A percentile compares a stretch with the other conserved stretches of the same genome.
Conservation (phyloP, 1,284 basidiomycete genomes). For the Bjerkandera adusta region DNA sequence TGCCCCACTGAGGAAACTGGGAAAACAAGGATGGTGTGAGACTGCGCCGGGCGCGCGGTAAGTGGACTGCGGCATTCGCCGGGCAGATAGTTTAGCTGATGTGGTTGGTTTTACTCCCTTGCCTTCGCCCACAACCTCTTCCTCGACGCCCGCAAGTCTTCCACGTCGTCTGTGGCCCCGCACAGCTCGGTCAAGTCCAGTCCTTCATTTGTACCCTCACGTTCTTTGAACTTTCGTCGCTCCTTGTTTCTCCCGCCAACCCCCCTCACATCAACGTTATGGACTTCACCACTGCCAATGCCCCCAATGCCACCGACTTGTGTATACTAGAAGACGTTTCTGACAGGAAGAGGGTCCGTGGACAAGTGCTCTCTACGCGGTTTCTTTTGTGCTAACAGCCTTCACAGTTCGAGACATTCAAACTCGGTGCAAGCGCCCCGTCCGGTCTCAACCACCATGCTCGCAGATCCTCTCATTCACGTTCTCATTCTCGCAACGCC, state of each 20-base stretch:
- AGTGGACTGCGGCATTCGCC: constrained; percentile 16
- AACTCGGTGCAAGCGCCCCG: constrained; percentile 28
- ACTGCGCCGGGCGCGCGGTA: neutral
- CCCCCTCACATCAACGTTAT: constrained; percentile 25
- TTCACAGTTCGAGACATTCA: constrained; percentile 61
- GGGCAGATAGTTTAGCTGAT: constrained; percentile 20
- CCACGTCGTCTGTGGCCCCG: constrained; percentile 22
- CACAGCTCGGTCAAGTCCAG: constrained; percentile 28
- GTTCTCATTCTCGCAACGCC: constrained; percentile 62
- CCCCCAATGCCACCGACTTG: constrained; percentile 27
- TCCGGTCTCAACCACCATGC: constrained; percentile 27
- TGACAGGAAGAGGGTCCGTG: constrained; percentile 35
- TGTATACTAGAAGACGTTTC: constrained; percentile 30
- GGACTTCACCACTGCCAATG: constrained; percentile 32
- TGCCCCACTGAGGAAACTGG: no score
- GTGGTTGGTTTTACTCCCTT: constrained; percentile 24
- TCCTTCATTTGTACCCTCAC: constrained; percentile 35
- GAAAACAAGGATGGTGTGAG: no score
- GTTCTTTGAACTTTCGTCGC: constrained; percentile 34
- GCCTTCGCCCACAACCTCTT: constrained; percentile 32
- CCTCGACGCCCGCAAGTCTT: constrained; percentile 20
- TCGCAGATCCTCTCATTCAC: constrained; percentile 48
- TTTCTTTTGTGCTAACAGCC: constrained; percentile 3
- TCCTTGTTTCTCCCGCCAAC: constrained; percentile 36
- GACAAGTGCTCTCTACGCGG: neutral